Percentiles rank a stretch among this genome's conserved stretches.
phyloP scores from a whole-genome alignment of 2,329 filamentous ascomycete species.

The Clonostachys sp. region DNA sequence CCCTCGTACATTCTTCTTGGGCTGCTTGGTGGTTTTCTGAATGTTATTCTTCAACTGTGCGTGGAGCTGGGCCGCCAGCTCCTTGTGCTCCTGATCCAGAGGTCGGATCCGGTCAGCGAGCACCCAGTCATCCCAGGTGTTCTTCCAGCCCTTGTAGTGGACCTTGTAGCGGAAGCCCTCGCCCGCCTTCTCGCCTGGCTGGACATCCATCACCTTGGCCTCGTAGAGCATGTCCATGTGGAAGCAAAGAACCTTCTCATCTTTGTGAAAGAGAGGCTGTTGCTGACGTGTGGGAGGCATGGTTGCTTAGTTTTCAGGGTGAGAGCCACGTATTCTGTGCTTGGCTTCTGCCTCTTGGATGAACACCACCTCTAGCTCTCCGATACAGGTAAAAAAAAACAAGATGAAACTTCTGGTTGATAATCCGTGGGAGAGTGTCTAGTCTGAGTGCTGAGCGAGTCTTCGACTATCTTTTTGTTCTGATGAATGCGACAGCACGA shows the following conservation, averaged over 20 bases:
- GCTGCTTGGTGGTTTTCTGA: constrained; percentile 46
- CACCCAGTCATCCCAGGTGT: constrained; percentile 99
- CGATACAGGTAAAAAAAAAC: too few species aligned
- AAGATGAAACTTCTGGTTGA: too few species aligned
- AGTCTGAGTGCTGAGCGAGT: too few species aligned
- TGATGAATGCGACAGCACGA: too few species aligned
- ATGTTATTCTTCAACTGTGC: constrained; percentile 62
- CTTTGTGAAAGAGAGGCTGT: constrained; percentile 58
- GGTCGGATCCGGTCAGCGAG: constrained; percentile 89
- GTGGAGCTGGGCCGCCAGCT: constrained; percentile 72
- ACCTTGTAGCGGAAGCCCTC: constrained; percentile 82
- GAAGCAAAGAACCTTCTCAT: constrained; percentile 94
- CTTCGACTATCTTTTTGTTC: too few species aligned
- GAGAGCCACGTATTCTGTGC: too few species aligned
- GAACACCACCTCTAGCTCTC: too few species aligned
- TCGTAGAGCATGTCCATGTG: constrained; percentile 97
- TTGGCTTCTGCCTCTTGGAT: too few species aligned
- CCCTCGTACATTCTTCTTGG: constrained; percentile 33
- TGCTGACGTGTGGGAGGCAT: constrained; percentile 38
- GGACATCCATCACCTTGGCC: constrained; percentile 86
- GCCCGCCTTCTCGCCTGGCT: constrained; percentile 55
- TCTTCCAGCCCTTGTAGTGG: constrained; percentile 99
- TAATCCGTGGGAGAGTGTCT: too few species aligned
- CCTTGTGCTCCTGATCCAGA: constrained; percentile 90
- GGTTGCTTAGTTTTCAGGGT: background rate